Base-by-base conservation (phyloP, 2,329 filamentous ascomycete species). In the Rhynchosporium secalis region DNA sequence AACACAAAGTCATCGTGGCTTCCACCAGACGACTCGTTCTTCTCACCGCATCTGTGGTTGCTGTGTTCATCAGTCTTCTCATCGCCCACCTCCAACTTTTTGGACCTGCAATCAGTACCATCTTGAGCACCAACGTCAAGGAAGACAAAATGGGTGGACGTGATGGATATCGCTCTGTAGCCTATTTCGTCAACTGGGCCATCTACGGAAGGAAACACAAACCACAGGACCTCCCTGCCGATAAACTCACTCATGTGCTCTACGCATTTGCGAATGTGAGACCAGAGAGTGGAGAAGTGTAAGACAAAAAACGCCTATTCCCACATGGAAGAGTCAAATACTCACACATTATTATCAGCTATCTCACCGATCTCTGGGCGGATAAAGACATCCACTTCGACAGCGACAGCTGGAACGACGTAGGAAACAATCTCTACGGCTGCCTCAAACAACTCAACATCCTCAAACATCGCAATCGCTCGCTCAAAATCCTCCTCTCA, bases 241-340 rank as follows among this genome's bases (percentile, higher is more conserved):
- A 92, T 60, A 89, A 91, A 61, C 83, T 97, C 47, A 98, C 93
- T 0, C 94, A 98, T 72, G 78, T 98, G 4, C 85, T 97, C 15
- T 97, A 97, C 69, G 81, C 93, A 15, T 98, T 98, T 77, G 94
- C 91, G 72, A 96, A 97, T 74, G 85, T 96, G 62, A 83, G 85
- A 3, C 81, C 87, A 2, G 90, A 94, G 3, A 86, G 83, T 38
- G 94, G 94, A 56, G 91, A 96, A 76, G 92, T 96, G 76, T 89
- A 76, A 68, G 72, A 68, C 28, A 13, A 36, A 33, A 9, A 20
- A 8, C n/a, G 12, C 20, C 20, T 3, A 20, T 20, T 20, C 20
- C 20, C 20, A 20, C 20, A 20, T 20, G 20, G 20, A 20, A 20
- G 20, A 20, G 20, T 20, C 20, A 20, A 20, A 20, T 20, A 20